Evolutionary conservation across 305 asterid species (phyloP).

Genomic region (Euphrasia arctica): DNA sequence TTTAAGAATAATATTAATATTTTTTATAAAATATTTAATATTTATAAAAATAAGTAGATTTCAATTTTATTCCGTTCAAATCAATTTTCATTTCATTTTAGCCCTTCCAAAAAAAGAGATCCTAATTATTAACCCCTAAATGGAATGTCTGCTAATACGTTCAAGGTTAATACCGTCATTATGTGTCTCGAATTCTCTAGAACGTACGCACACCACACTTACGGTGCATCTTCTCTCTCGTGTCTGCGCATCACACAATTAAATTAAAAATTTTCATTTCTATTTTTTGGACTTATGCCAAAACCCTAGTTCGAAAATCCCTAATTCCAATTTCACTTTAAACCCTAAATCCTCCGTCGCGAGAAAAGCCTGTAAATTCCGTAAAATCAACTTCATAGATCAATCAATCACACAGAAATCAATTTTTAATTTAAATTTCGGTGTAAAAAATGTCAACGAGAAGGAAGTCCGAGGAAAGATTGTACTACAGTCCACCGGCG

Average conservation of each 20-base stretch:
- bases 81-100: no score
- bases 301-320: slow-evolving; percentile 29
- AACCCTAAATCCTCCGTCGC: slow-evolving; percentile 18
- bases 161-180: no score
- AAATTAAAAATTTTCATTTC: neutral
- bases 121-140: no score
- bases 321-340: slow-evolving; percentile 15
- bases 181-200: slow-evolving; percentile 11
- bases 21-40: no score
- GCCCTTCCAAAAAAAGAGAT: no score
- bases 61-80: no score
- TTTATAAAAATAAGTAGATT: no score
- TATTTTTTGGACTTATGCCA: neutral
- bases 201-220: slow-evolving; percentile 18
- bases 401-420: neutral
- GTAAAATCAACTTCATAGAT: slow-evolving; percentile 12
- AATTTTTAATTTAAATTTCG: slow-evolving; percentile 17
- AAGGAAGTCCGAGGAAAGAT: slow-evolving; percentile 54
- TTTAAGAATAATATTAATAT: no score
- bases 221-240: slow-evolving; percentile 32
- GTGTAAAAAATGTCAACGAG: slow-evolving; percentile 47
- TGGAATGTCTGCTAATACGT: no score
- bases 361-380: neutral
- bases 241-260: slow-evolving; percentile 17
- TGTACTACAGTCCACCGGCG: slow-evolving; percentile 87